phyloP scores from a whole-genome alignment of 495 filamentous ascomycete species.

The Penicillium waksmanii region DNA sequence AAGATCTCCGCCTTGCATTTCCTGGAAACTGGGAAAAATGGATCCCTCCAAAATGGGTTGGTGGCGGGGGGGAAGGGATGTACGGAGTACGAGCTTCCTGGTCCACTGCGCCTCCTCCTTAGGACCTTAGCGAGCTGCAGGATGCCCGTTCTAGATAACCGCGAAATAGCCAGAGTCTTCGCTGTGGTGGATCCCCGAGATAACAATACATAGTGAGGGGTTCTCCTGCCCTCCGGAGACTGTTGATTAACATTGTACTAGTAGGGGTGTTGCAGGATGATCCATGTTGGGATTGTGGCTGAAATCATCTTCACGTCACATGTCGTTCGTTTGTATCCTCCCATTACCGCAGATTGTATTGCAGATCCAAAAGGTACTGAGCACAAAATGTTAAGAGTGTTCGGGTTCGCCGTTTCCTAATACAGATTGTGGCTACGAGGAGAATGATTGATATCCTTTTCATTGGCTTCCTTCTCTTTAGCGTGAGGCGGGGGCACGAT shows the following conservation, averaged over 20 bases:
- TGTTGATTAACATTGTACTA: neutral
- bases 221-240: neutral
- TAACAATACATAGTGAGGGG: neutral
- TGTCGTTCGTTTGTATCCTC: neutral
- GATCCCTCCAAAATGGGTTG: constrained; percentile 19
- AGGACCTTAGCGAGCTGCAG: constrained; percentile 29
- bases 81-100: too few species aligned
- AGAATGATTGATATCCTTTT: neutral
- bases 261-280: neutral
- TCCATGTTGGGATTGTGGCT: neutral
- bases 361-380: constrained; percentile 2
- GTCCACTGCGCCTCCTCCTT: constrained; percentile 15
- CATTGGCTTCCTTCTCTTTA: neutral
- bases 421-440: neutral
- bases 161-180: neutral
- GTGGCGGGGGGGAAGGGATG: constrained; percentile 15
- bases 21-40: constrained; percentile 32
- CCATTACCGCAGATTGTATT: constrained; percentile 1
- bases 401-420: neutral
- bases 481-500: neutral
- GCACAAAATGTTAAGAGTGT: neutral
- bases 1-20: constrained; percentile 35
- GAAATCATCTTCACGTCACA: neutral
- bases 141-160: constrained; percentile 9
- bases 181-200: constrained; percentile 4